phyloP scores from a whole-genome alignment of 2,329 filamentous ascomycete species.

The Cryoendolithus antarcticus region DNA sequence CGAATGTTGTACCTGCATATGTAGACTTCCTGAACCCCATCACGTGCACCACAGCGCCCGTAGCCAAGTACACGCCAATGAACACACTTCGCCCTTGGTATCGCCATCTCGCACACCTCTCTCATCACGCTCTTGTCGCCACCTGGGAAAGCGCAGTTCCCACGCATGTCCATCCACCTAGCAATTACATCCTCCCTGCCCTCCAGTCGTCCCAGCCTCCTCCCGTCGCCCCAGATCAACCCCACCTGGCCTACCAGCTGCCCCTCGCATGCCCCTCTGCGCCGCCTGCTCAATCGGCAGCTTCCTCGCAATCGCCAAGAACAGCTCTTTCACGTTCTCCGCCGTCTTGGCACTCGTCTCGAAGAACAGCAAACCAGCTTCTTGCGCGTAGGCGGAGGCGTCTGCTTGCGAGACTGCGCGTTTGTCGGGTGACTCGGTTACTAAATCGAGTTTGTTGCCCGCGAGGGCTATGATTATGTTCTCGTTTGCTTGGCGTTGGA shows the following conservation, averaged over 20 bases:
- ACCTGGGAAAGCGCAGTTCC: too few relatives aligned
- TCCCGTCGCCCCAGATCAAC: conserved; percentile 56
- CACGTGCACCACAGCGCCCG: too few relatives aligned
- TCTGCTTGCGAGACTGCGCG: conserved; percentile 80
- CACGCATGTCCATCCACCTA: conserved; percentile 27
- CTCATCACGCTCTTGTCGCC: too few relatives aligned
- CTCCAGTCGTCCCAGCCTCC: conserved; percentile 45
- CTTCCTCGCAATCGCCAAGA: conserved; percentile 96
- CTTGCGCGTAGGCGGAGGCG: conserved; percentile 86
- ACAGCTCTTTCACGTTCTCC: conserved; percentile 89
- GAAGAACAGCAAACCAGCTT: conserved; percentile 92
- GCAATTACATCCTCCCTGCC: conserved; percentile 51
- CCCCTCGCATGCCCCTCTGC: conserved; percentile 64
- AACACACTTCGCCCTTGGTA: too few relatives aligned
- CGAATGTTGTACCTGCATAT: too few relatives aligned
- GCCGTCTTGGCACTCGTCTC: conserved; percentile 97
- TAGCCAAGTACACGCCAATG: too few relatives aligned
- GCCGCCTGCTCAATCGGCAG: conserved; percentile 90
- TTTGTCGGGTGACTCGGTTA: conserved; percentile 90
- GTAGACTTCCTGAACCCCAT: too few relatives aligned
- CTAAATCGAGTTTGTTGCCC: conserved; percentile 94
- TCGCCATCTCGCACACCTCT: too few relatives aligned
- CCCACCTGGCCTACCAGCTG: conserved; percentile 46
- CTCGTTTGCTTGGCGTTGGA: conserved; percentile 97
- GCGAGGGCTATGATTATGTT: conserved; percentile 98